Conservation (phyloP, 495 filamentous ascomycete species). For the Penicillium pulvis region DNA sequence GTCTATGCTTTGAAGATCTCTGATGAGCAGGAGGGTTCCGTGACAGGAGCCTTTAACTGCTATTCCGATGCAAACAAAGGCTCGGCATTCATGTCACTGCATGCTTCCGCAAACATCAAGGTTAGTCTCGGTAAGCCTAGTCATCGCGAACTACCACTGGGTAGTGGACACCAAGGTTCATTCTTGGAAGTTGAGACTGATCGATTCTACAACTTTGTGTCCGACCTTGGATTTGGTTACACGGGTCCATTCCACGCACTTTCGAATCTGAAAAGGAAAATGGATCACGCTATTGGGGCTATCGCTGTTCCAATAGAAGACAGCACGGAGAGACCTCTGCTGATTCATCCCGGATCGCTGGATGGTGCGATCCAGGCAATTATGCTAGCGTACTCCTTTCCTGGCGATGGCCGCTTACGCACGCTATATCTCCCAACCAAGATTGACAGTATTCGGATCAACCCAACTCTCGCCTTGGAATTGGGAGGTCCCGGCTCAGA, state of each 20-base stretch:
- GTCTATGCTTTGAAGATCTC: constrained; percentile 37
- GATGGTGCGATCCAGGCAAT: constrained; percentile 46
- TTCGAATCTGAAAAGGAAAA: constrained; percentile 24
- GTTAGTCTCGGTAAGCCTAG: constrained; percentile 15
- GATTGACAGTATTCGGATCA: constrained; percentile 49
- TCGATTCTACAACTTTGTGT: constrained; percentile 44
- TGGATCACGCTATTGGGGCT: constrained; percentile 24
- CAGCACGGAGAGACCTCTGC: constrained; percentile 6
- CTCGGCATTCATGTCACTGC: constrained; percentile 20
- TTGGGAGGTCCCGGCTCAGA: constrained; percentile 12
- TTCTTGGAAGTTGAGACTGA: constrained; percentile 17
- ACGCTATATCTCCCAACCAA: constrained; percentile 25
- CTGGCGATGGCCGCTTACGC: constrained; percentile 31
- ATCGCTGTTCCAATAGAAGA: constrained; percentile 19
- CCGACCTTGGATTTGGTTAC: constrained; percentile 35
- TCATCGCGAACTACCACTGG: constrained; percentile 17
- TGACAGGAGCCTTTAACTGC: constrained; percentile 22
- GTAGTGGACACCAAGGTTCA: neutral
- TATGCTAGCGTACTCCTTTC: constrained; percentile 43
- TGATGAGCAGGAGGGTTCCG: neutral
- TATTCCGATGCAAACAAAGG: constrained; percentile 24
- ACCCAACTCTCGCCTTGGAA: constrained; percentile 24
- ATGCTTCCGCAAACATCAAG: constrained; percentile 22
- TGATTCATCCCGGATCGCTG: constrained; percentile 41
- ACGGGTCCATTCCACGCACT: constrained; percentile 32